These are phyloP conservation scores for Fragilaria crotonensis DNA, from an alignment of 108 stramenopile genomes.

Conservation along the genomic window DNA sequence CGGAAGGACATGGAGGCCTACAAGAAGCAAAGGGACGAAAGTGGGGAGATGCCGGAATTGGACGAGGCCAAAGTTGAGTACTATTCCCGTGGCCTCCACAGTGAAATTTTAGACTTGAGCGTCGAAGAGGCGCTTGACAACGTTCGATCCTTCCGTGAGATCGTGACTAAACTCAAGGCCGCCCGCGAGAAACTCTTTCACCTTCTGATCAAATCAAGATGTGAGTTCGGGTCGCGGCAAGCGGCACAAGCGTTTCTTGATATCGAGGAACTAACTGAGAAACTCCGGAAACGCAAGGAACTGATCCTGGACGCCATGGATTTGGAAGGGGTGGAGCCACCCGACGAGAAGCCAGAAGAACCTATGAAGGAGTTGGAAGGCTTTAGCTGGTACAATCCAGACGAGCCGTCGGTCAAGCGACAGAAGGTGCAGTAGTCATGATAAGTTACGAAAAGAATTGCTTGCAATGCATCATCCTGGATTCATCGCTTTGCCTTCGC, in stretches of 20 bases:
- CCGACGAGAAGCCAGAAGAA: not conserved
- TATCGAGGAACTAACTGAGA: conserved; percentile 19
- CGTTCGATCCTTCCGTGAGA: conserved; percentile 42
- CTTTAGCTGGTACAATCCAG: not conserved
- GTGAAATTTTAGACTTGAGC: conserved; percentile 64
- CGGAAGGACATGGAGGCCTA: conserved; percentile 23
- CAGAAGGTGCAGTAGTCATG: not conserved
- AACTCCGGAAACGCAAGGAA: conserved; percentile 55
- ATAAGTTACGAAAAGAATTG: too few species aligned
- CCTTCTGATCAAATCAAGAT: conserved; percentile 61
- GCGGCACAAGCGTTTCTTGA: conserved; percentile 52
- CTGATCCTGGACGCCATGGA: conserved; percentile 66
- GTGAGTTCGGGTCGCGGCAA: conserved; percentile 67
- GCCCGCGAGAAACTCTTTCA: conserved; percentile 50
- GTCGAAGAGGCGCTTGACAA: conserved; percentile 50
- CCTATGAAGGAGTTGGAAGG: not conserved
- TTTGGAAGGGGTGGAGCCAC: conserved; percentile 63
- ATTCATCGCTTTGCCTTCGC: too few species aligned
- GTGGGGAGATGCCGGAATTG: conserved; percentile 1
- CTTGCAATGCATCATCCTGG: too few species aligned
- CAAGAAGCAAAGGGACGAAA: conserved; percentile 7
- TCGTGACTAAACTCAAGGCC: conserved; percentile 46
- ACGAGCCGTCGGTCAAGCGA: not conserved
- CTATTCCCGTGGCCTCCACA: conserved; percentile 37
- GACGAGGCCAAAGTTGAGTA: conserved; percentile 25